Conservation (phyloP, 2,329 filamentous ascomycete species). For the Dactylonectria macrodidyma region DNA sequence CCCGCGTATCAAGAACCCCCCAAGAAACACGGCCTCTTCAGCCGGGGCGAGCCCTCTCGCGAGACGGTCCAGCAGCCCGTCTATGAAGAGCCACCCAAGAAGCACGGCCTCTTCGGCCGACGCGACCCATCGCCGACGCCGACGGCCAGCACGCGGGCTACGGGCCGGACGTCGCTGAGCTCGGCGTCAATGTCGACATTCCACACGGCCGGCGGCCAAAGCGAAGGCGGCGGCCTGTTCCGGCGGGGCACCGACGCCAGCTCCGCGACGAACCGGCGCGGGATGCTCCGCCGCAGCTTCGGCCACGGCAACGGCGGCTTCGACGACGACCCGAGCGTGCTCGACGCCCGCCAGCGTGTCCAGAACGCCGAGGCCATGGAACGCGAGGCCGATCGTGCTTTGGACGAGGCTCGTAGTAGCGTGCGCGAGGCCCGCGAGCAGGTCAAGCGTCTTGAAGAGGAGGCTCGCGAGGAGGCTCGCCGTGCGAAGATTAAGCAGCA, state of each 20-base stretch:
- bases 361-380: constrained; percentile 75
- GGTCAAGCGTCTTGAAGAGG: constrained; percentile 73
- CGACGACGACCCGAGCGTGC: constrained; percentile 74
- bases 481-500: constrained; percentile 78
- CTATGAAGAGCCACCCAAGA: constrained; percentile 46
- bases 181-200: constrained; percentile 25
- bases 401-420: constrained; percentile 69
- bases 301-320: constrained; percentile 57
- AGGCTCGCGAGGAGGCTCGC: constrained; percentile 76
- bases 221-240: constrained; percentile 14
- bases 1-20: constrained; percentile 41
- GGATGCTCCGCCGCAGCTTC: constrained; percentile 61
- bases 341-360: constrained; percentile 73
- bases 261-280: constrained; percentile 38
- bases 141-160: constrained; percentile 35
- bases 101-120: constrained; percentile 54
- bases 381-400: constrained; percentile 74
- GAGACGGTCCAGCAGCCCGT: constrained; percentile 46
- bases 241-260: constrained; percentile 27
- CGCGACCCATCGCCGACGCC: constrained; percentile 46
- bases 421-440: constrained; percentile 76
- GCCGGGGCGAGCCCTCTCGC: constrained; percentile 49
- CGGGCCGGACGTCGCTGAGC: constrained; percentile 26
- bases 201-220: constrained; percentile 19
- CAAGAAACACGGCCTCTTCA: constrained; percentile 57